Base-by-base conservation (phyloP, 192 early-diverging fungal species). In the Phycomyces nitens region DNA sequence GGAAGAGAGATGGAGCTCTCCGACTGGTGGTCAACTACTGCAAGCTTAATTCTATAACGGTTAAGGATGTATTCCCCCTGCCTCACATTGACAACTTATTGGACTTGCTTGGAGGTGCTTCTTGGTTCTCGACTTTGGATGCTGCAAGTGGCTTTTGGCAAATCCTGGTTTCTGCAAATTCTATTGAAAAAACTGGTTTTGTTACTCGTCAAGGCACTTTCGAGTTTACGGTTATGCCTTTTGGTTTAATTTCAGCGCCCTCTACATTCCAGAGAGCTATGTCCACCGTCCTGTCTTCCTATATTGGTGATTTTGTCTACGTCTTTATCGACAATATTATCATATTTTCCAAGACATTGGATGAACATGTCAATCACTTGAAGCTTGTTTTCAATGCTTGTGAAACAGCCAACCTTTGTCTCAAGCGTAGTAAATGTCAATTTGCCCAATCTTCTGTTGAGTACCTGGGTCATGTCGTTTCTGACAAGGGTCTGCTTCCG, bases 231-330 rank as follows among this genome's bases (percentile, higher is more conserved):
- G 80, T 88, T 6, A 69, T 91, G 59, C 86, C 84, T 3, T 86
- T 87, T 62, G 89, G 85, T 0, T 56, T 92, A 0, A 77, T 74
- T 21, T 89, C 87, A 55, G 82, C 80, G 0, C 86, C 85, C 0
- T 85, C 85, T 0, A 79, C 80, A 0, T 89, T 88, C 64, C 77
- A 80, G 50, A n/a, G 47, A 0, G 21, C 40, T 29, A 65, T 71
- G 69, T 27, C 27, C 5, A 34, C 2, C 0, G 1, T 68, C 2
- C 42, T 74, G 18, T 9, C 3, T 9, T 26, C 20, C 0, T 26
- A 52, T 0, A 55, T 75, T n/a, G 44, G 56, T 5, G 14, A 47
- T 0, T 66, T 52, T 12, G 56, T 58, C 0, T 56, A 66, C 14
- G 60, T 79, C 0, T 77, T 66, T 15, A 44, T 79, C 0, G 74